Evolutionary conservation across 495 filamentous ascomycete species (phyloP), one percentile per base, ranked within the genome.

Genomic region (Rostrohypoxylon terebratum): DNA sequence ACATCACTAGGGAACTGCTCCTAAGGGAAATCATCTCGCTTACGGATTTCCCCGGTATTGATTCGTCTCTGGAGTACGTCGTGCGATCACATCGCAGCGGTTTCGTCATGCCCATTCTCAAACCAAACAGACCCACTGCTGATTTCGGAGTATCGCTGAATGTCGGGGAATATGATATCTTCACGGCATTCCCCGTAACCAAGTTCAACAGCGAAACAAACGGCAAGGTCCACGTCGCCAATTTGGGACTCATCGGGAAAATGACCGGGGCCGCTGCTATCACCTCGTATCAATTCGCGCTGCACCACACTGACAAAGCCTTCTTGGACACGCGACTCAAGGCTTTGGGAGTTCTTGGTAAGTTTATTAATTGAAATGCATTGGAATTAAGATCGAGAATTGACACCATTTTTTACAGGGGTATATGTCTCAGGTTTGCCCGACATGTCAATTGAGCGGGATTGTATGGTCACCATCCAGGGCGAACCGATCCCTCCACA

Each of bases 241-340:
- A 91, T n/a, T 79, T 99, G 2, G 96, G 96, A 9, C 81, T 99
- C 3, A 69, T 97, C 21, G 92, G 87, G 14, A 97, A 97, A 77
- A 96, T 98, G 90, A 93, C 94, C 2, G 96, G 94, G 7, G 89
- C 90, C 1, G 94, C 92, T 0, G 96, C 93, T 0, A 83, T 98
- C 13, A 74, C 91, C 1, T 81, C 77, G 8, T 89, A 83, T 11
- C 83, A 85, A n/a, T 85, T 89, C 13, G 84, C 82, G 23, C 73
- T 89, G 7, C 80, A 86, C 9, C 81, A 87, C 25, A 90, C 87
- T 47, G 89, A 92, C 2, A 78, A 82, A 42, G 78, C 97, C 28
- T 79, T 88, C 14, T 78, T 94, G 16, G 87, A 88, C 68, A 86
- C 89, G 6, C 85, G 82, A 44, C 69, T 98, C 44, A 99, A 97